Evolutionary conservation across 2,329 filamentous ascomycete species (phyloP).

Genomic region (Xylaria sp.): DNA sequence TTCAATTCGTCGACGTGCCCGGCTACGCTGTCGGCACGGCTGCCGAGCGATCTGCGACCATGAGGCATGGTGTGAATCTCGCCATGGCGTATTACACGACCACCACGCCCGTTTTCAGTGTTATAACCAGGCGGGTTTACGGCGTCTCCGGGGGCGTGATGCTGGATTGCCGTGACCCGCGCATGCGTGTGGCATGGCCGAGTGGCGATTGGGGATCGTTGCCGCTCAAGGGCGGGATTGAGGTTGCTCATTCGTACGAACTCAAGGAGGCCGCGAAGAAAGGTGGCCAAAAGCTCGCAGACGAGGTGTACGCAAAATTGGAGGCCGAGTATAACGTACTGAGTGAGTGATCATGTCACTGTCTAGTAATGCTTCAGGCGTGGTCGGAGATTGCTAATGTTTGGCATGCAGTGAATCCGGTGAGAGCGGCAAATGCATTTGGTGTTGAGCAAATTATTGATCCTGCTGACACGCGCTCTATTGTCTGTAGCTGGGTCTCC

Average conservation of each 20-base stretch:
- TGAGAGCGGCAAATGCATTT: slow-evolving; percentile 36
- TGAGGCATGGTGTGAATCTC: slow-evolving; percentile 36
- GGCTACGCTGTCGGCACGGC: slow-evolving; percentile 37
- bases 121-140: slow-evolving; percentile 35
- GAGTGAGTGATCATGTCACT: slow-evolving; percentile 19
- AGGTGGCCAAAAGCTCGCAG: slow-evolving; percentile 27
- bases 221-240: slow-evolving; percentile 36
- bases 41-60: slow-evolving; percentile 35
- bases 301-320: slow-evolving; percentile 33
- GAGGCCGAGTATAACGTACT: slow-evolving; percentile 32
- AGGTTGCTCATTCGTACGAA: slow-evolving; percentile 34
- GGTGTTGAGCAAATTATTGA: slow-evolving; percentile 37
- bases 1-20: slow-evolving; percentile 37
- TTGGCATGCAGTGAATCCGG: slow-evolving; percentile 28
- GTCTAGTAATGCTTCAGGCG: not conserved
- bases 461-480: slow-evolving; percentile 29
- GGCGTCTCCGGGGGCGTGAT: slow-evolving; percentile 36
- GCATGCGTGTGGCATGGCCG: slow-evolving; percentile 38
- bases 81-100: slow-evolving; percentile 38
- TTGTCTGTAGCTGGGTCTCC: slow-evolving; percentile 33
- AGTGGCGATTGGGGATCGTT: slow-evolving; percentile 38
- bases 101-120: slow-evolving; percentile 34
- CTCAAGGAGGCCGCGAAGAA: slow-evolving; percentile 33
- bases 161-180: slow-evolving; percentile 37
- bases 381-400: slow-evolving; percentile 8